Evolutionary conservation across 129 eudicot species (phyloP).

Genomic region (Flaveria brownii): DNA sequence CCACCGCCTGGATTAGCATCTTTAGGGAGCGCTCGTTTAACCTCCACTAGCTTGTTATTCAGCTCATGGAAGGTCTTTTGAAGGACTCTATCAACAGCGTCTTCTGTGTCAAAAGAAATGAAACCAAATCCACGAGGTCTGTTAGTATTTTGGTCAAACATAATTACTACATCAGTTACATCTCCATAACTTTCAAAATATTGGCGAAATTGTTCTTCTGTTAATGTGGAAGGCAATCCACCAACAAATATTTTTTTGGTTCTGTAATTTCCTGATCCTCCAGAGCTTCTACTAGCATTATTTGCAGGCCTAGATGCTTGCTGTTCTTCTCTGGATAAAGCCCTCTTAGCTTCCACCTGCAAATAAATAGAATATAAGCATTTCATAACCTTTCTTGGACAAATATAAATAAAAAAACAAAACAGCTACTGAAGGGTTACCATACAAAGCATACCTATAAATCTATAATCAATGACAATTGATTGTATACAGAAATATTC

Average conservation of each 20-base stretch:
- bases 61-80: constrained; percentile 58
- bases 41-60: constrained; percentile 58
- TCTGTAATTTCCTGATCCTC: constrained; percentile 49
- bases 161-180: constrained; percentile 67
- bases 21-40: constrained; percentile 69
- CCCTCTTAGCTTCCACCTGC: constrained; percentile 84
- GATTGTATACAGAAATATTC: not conserved
- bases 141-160: constrained; percentile 71
- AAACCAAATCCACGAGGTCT: constrained; percentile 89
- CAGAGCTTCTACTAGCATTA: constrained; percentile 41
- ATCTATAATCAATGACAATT: too few relatives aligned
- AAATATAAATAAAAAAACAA: not conserved
- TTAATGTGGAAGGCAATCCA: constrained; percentile 69
- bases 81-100: constrained; percentile 71
- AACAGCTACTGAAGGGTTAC: not conserved
- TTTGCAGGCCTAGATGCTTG: constrained; percentile 47
- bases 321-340: constrained; percentile 72
- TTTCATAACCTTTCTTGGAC: not conserved
- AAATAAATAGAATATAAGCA: not conserved
- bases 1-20: constrained; percentile 51
- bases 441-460: not conserved
- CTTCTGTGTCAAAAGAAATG: constrained; percentile 68
- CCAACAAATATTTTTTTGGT: constrained; percentile 91
- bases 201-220: constrained; percentile 60
- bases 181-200: constrained; percentile 59